Percentiles rank a stretch among this genome's conserved stretches.
Evolutionary conservation across 352 stramenopile genomes (phyloP).

Genomic region (Pythium biforme): DNA sequence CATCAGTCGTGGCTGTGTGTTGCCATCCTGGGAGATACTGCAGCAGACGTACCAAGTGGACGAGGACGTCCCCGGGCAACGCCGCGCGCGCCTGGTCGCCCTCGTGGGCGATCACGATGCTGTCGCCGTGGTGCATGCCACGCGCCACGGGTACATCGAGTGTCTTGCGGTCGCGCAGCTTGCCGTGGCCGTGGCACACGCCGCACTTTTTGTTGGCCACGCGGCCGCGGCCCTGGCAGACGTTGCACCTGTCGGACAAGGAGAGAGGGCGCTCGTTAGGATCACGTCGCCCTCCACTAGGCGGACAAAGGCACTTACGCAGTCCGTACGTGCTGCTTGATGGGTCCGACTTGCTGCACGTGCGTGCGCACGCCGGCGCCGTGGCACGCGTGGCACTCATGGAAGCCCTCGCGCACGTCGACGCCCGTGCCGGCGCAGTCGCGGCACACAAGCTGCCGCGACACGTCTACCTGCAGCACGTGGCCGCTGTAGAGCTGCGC

Average conservation of each 20-base stretch:
- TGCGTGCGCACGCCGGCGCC: slow-evolving; percentile 35
- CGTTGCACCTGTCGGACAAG: slow-evolving; percentile 39
- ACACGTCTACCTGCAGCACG: slow-evolving; percentile 25
- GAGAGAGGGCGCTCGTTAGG: background rate
- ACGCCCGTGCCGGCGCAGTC: slow-evolving; percentile 40
- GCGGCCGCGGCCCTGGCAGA: slow-evolving; percentile 36
- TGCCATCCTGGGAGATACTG: background rate
- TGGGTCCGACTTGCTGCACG: slow-evolving; percentile 38
- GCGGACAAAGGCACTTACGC: slow-evolving; percentile 18
- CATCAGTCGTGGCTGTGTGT: background rate
- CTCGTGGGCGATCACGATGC: slow-evolving; percentile 23
- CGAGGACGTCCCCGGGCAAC: slow-evolving; percentile 31
- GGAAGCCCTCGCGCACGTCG: slow-evolving; percentile 35
- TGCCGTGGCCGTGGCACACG: slow-evolving; percentile 33
- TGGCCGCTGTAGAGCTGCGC: slow-evolving; percentile 41
- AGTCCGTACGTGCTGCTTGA: slow-evolving; percentile 41
- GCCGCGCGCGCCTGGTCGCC: slow-evolving; percentile 28
- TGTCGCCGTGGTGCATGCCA: slow-evolving; percentile 41
- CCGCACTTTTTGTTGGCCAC: slow-evolving; percentile 39
- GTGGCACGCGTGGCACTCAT: slow-evolving; percentile 41
- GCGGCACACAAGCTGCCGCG: slow-evolving; percentile 36
- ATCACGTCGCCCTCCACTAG: too few species aligned
- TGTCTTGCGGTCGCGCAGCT: slow-evolving; percentile 24
- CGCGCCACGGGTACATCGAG: slow-evolving; percentile 29
- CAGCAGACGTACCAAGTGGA: slow-evolving; percentile 27